Evolutionary conservation across 495 filamentous ascomycete genomes (phyloP).

Genomic region (Lepraria neglecta): DNA sequence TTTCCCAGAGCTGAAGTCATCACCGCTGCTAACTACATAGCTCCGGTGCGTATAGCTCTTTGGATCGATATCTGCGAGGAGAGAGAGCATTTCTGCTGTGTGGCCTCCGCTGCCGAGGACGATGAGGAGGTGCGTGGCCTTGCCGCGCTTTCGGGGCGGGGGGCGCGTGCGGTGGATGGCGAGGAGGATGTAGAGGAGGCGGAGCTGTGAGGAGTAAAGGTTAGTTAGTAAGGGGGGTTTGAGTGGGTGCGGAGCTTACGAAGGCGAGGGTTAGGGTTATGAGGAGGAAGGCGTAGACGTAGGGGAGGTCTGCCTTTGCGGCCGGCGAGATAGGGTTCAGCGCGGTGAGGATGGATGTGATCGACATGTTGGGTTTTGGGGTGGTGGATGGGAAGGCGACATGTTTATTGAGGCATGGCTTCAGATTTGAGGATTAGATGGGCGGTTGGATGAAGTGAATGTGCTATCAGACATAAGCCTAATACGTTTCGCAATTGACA

Average conservation of each 20-base stretch:
- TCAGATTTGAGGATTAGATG: neutral
- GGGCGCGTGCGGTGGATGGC: conserved; percentile 27
- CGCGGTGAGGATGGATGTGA: neutral
- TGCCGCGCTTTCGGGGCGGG: conserved; percentile 25
- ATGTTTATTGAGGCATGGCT: neutral
- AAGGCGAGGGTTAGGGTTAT: conserved; percentile 11
- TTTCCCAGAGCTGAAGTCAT: conserved; percentile 63
- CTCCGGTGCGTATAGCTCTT: conserved; percentile 61
- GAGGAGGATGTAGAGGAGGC: conserved; percentile 47
- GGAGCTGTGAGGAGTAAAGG: conserved; percentile 35
- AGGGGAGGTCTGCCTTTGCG: conserved; percentile 8
- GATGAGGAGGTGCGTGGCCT: conserved; percentile 63
- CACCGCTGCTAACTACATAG: conserved; percentile 73
- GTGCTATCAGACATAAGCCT: neutral
- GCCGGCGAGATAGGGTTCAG: neutral
- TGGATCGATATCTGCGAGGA: conserved; percentile 52
- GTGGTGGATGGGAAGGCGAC: conserved; percentile 1
- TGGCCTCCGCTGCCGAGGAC: conserved; percentile 91
- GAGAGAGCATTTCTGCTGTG: conserved; percentile 85
- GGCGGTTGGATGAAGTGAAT: neutral
- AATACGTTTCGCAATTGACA: neutral
- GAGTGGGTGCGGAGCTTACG: neutral
- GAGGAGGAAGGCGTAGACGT: conserved; percentile 13
- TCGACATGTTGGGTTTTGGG: neutral
- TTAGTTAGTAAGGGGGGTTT: conserved; percentile 7